phyloP scores from a whole-genome alignment of 1,284 basidiomycete genomes.

The Entoloma clypeatum region DNA sequence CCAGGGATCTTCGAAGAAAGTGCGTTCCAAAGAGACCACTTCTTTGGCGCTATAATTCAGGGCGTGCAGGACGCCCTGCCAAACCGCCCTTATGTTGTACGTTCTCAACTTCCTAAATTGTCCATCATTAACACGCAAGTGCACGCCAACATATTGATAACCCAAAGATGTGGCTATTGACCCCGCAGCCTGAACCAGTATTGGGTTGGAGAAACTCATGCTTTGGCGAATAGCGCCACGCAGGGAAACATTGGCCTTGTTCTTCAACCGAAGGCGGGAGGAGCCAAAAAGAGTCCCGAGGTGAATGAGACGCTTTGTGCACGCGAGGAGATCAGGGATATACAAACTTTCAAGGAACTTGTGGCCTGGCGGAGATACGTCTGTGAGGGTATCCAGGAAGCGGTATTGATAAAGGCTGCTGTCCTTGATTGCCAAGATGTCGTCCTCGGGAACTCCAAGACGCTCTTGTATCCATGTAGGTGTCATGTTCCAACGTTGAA shows the following conservation, averaged over 20 bases:
- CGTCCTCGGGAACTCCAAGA: conserved; percentile 36
- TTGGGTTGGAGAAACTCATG: conserved; percentile 52
- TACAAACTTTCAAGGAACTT: conserved; percentile 45
- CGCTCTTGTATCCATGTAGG: conserved; percentile 44
- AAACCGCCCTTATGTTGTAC: conserved; percentile 43
- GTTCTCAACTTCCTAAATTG: conserved; percentile 44
- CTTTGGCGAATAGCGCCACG: conserved; percentile 44
- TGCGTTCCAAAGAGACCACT: conserved; percentile 37
- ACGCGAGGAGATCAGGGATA: conserved; percentile 38
- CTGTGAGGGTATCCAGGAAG: conserved; percentile 53
- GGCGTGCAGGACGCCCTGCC: conserved; percentile 53
- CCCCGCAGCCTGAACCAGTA: conserved; percentile 39
- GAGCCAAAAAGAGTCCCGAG: conserved; percentile 70
- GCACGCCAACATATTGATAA: conserved; percentile 56
- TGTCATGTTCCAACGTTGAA: conserved; percentile 47
- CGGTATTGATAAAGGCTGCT: conserved; percentile 57
- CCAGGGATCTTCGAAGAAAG: conserved; percentile 4
- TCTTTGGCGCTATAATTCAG: conserved; percentile 37
- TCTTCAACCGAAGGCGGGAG: conserved; percentile 52
- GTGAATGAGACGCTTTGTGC: conserved; percentile 48
- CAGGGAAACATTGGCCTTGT: conserved; percentile 33
- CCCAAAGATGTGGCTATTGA: conserved; percentile 44
- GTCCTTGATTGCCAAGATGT: conserved; percentile 52
- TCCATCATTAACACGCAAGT: conserved; percentile 67
- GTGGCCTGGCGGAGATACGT: conserved; percentile 24